Conservation (phyloP, 2,329 filamentous ascomycete genomes). For the Penicillium brasilianum region DNA sequence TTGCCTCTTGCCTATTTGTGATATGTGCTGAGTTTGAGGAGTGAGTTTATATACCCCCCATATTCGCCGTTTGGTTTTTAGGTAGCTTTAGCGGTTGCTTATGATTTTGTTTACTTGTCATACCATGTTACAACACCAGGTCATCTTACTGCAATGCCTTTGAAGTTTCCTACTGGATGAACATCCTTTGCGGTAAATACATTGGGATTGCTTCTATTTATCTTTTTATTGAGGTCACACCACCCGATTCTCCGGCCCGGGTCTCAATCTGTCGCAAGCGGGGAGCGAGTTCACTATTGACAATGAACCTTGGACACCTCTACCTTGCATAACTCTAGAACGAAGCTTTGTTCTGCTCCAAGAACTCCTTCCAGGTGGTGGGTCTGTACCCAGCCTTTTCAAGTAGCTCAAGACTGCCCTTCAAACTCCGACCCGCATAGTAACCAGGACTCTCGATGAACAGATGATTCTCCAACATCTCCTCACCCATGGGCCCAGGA, state of each 20-base stretch:
- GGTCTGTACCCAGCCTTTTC: not conserved
- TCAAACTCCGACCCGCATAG: not conserved
- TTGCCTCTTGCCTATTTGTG: slow-evolving; percentile 1
- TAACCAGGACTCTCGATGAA: not conserved
- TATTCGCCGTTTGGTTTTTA: slow-evolving; percentile 3
- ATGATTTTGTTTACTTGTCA: slow-evolving; percentile 18
- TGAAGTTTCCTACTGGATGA: not conserved
- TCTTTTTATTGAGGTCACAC: not conserved
- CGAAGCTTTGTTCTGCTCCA: not conserved
- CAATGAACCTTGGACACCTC: not conserved
- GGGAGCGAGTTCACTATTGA: no score
- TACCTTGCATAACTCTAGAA: not conserved
- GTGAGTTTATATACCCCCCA: slow-evolving; percentile 24
- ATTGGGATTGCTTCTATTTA: not conserved
- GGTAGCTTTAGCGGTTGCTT: slow-evolving; percentile 5
- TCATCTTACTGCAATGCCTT: slow-evolving; percentile 15
- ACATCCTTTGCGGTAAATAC: not conserved
- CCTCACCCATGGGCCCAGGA: not conserved
- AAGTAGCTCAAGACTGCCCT: not conserved
- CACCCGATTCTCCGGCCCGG: not conserved
- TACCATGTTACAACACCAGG: slow-evolving; percentile 17
- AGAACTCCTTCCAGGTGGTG: not conserved
- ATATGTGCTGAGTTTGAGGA: slow-evolving; percentile 13
- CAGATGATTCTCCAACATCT: not conserved
- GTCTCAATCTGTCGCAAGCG: no score